These are phyloP conservation scores for Fusarium musae DNA, from an alignment of 2,329 filamentous ascomycete species.

Conservation along the genomic window DNA sequence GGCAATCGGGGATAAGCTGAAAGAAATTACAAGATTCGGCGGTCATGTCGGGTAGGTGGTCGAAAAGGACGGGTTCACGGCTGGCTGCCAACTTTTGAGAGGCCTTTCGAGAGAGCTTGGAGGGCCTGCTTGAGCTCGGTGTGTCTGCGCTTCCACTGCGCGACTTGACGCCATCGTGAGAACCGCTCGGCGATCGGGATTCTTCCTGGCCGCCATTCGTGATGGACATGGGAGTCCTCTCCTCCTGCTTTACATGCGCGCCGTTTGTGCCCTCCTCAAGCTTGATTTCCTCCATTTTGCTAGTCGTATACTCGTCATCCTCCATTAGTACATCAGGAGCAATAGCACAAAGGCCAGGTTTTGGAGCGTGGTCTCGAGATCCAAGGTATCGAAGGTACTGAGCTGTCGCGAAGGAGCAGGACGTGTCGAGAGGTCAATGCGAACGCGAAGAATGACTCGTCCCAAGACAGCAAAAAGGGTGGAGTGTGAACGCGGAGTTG, in stretches of 20 bases:
- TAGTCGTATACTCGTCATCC: conserved; percentile 55
- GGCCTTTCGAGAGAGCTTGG: conserved; percentile 78
- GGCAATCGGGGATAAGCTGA: conserved; percentile 83
- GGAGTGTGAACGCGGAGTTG: conserved; percentile 42
- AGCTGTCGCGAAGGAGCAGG: conserved; percentile 19
- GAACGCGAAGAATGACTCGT: conserved; percentile 38
- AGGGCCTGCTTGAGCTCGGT: conserved; percentile 64
- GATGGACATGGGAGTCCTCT: conserved; percentile 54
- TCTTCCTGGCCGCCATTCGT: conserved; percentile 43
- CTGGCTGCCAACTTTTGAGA: conserved; percentile 73
- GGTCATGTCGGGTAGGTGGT: conserved; percentile 81
- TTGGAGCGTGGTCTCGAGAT: conserved; percentile 4
- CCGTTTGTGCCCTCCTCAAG: conserved; percentile 56
- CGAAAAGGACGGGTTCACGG: conserved; percentile 74
- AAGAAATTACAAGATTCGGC: conserved; percentile 80
- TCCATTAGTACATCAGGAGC: conserved; percentile 51
- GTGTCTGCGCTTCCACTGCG: conserved; percentile 61
- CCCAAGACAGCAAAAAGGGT: conserved; percentile 41
- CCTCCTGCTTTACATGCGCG: conserved; percentile 54
- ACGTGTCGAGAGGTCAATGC: conserved; percentile 30
- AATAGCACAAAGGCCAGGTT: conserved; percentile 22
- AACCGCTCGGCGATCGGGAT: conserved; percentile 54
- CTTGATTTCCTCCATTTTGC: conserved; percentile 58
- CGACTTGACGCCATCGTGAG: conserved; percentile 58
- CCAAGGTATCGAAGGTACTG: conserved; percentile 6